phyloP scores from a whole-genome alignment of 2,329 filamentous ascomycete species.

The Fusarium longipes region DNA sequence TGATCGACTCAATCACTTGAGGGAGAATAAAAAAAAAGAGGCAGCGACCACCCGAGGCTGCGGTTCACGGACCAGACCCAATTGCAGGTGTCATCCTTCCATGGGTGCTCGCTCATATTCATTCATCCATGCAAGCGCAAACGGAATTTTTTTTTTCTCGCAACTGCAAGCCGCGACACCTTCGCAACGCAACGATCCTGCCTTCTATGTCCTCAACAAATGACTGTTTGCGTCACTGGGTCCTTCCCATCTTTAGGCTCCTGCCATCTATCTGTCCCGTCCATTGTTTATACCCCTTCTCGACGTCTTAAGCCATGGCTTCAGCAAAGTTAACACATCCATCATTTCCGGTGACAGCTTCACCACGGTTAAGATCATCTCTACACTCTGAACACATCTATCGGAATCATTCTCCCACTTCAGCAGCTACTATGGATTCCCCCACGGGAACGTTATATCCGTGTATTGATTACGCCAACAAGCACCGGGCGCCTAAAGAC shows the following conservation, averaged over 20 bases:
- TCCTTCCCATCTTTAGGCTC: background rate
- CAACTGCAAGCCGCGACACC: background rate
- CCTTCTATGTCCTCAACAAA: background rate
- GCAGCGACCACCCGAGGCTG: conserved; percentile 30
- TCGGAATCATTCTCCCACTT: background rate
- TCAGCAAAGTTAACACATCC: conserved; percentile 28
- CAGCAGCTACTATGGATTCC: background rate
- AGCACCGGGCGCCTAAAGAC: conserved; percentile 5
- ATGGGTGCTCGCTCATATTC: conserved; percentile 19
- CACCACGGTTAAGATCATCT: conserved; percentile 9
- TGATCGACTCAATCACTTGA: background rate
- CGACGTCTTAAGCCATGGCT: conserved; percentile 22
- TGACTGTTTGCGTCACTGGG: conserved; percentile 7
- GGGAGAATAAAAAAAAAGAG: background rate
- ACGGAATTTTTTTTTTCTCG: conserved; percentile 11
- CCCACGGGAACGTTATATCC: conserved; percentile 20
- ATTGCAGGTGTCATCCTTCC: conserved; percentile 20
- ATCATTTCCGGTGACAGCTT: conserved; percentile 15
- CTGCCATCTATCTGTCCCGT: background rate
- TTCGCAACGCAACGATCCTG: conserved; percentile 6
- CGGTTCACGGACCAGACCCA: conserved; percentile 32
- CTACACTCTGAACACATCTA: conserved; percentile 15
- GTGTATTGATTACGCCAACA: conserved; percentile 38
- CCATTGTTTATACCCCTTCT: background rate
- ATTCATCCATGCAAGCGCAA: conserved; percentile 26